A percentile compares a stretch with the other conserved stretches of the same genome.
These are phyloP conservation scores for Cupressus sempervirens DNA, from an alignment of 75 land plant genomes.

Conservation along the genomic window DNA sequence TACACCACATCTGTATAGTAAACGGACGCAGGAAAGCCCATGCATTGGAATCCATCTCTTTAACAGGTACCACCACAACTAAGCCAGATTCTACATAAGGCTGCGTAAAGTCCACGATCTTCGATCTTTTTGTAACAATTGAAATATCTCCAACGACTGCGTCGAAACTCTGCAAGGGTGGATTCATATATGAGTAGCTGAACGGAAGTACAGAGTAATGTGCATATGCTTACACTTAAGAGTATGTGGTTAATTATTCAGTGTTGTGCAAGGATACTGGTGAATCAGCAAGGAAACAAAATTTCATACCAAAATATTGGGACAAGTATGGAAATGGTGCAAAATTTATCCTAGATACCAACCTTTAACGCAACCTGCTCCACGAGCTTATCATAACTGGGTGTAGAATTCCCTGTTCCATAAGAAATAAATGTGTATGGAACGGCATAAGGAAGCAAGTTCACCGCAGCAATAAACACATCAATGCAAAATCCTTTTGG, in stretches of 20 bases:
- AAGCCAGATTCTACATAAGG: conserved; percentile 37
- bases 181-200: neutral
- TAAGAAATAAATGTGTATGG: conserved; percentile 33
- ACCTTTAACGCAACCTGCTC: conserved; percentile 44
- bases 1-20: conserved; percentile 40
- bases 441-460: conserved; percentile 44
- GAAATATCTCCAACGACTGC: conserved; percentile 44
- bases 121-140: conserved; percentile 30
- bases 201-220: neutral
- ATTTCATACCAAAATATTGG: neutral
- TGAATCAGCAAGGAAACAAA: neutral
- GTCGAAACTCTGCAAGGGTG: conserved; percentile 27
- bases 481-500: conserved; percentile 59
- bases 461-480: conserved; percentile 51
- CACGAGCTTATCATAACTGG: conserved; percentile 52
- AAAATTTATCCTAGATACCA: conserved; percentile 17
- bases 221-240: conserved; percentile 13
- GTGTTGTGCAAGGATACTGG: neutral
- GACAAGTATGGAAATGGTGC: conserved; percentile 5
- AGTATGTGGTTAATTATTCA: neutral
- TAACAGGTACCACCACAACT: conserved; percentile 21
- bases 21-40: conserved; percentile 50
- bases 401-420: conserved; percentile 49
- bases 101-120: conserved; percentile 46
- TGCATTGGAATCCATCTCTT: conserved; percentile 18